Evolutionary conservation across 108 stramenopile species (phyloP).

Genomic region (Nannochloropsis gaditana): DNA sequence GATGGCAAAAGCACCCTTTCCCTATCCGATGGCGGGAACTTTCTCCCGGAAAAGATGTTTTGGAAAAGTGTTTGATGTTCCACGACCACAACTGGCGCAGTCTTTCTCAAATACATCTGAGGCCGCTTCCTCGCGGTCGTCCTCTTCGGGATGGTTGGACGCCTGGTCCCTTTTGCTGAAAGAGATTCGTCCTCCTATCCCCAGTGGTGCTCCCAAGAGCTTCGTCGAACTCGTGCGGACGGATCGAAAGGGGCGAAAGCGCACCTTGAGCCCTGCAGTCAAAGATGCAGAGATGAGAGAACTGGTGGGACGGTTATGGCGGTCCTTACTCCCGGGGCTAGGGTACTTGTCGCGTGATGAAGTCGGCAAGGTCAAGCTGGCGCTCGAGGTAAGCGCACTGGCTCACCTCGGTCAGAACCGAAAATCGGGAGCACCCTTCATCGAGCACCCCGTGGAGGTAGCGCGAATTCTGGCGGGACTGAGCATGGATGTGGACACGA

Average conservation of each 20-base stretch:
- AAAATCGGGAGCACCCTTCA: slow-evolving; percentile 84
- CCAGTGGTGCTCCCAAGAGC: neutral
- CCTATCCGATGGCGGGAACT: too few species aligned
- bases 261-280: neutral
- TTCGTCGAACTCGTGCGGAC: neutral
- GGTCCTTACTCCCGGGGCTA: neutral
- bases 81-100: too few species aligned
- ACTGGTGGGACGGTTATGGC: neutral
- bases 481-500: slow-evolving; percentile 81
- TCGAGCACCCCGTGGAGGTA: slow-evolving; percentile 88
- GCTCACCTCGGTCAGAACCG: slow-evolving; percentile 81
- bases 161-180: neutral
- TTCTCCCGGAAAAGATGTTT: too few species aligned
- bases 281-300: neutral
- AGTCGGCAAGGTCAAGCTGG: slow-evolving; percentile 33
- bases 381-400: slow-evolving; percentile 48
- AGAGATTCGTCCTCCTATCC: slow-evolving; percentile 17
- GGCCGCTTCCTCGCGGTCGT: neutral
- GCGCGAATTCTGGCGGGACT: slow-evolving; percentile 70
- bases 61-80: too few species aligned
- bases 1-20: too few species aligned
- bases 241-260: slow-evolving; percentile 15
- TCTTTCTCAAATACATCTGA: too few species aligned
- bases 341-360: slow-evolving; percentile 29
- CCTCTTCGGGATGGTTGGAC: slow-evolving; percentile 10